Conservation (phyloP, 2,329 filamentous ascomycete species). For the Epichloe bromicola region DNA sequence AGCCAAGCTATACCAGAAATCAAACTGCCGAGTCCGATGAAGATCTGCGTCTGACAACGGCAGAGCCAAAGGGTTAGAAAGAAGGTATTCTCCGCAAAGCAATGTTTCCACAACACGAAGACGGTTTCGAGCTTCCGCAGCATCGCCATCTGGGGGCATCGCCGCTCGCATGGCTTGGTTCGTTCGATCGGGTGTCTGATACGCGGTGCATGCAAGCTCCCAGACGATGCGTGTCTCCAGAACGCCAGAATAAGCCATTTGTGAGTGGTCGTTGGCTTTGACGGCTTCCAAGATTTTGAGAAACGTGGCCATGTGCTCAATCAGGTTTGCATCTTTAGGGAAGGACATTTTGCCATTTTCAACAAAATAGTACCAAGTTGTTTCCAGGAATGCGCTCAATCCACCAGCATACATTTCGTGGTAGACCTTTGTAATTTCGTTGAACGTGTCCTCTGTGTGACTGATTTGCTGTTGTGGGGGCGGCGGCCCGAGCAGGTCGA, state of each 20-base stretch:
- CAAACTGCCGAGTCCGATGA: slow-evolving; percentile 48
- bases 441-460: slow-evolving; percentile 37
- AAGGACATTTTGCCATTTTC: slow-evolving; percentile 33
- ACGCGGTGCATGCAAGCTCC: slow-evolving; percentile 40
- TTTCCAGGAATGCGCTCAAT: slow-evolving; percentile 67
- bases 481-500: slow-evolving; percentile 46
- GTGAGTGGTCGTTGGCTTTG: slow-evolving; percentile 34
- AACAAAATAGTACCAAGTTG: slow-evolving; percentile 59
- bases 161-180: slow-evolving; percentile 19
- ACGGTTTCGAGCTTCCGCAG: slow-evolving; percentile 52
- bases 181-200: slow-evolving; percentile 23
- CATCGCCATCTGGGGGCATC: slow-evolving; percentile 42
- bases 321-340: slow-evolving; percentile 40
- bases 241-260: slow-evolving; percentile 39
- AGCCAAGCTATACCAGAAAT: slow-evolving; percentile 74
- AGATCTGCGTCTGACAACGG: slow-evolving; percentile 38
- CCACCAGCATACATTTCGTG: slow-evolving; percentile 63
- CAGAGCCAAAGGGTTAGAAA: slow-evolving; percentile 40
- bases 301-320: slow-evolving; percentile 55
- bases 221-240: slow-evolving; percentile 48
- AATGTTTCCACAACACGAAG: slow-evolving; percentile 66
- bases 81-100: slow-evolving; percentile 56
- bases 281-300: slow-evolving; percentile 40
- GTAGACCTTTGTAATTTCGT: slow-evolving; percentile 60
- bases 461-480: slow-evolving; percentile 42